These are phyloP conservation scores for Thraustochytrium sp. DNA, from an alignment of 352 stramenopile genomes.

Conservation along the genomic window DNA sequence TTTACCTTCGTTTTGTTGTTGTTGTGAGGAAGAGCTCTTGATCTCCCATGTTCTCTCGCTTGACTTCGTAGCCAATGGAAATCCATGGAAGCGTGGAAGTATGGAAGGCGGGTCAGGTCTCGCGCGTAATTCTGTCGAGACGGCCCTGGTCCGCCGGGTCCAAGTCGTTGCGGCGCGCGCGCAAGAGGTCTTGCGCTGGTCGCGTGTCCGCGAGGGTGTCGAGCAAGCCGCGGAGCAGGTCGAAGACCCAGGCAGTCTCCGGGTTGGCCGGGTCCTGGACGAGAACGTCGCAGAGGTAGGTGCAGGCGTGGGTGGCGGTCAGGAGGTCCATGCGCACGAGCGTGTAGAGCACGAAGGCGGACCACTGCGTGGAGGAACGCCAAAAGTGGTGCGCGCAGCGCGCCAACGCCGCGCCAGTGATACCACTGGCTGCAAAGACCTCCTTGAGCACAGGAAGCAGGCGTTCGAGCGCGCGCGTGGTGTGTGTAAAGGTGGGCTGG, in stretches of 20 bases:
- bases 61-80: no score
- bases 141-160: not conserved
- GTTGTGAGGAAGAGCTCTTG: no score
- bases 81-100: no score
- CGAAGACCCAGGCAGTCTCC: not conserved
- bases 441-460: not conserved
- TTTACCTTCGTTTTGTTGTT: no score
- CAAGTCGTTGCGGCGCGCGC: not conserved
- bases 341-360: not conserved
- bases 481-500: conserved; percentile 1
- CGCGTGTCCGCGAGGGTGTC: not conserved
- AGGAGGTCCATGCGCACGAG: not conserved
- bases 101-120: no score
- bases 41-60: no score
- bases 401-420: not conserved
- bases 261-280: not conserved
- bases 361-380: not conserved
- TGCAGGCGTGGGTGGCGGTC: not conserved
- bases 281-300: not conserved
- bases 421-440: not conserved
- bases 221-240: not conserved
- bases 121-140: no score
- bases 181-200: not conserved
- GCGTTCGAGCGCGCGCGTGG: not conserved
- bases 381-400: not conserved